phyloP scores from a whole-genome alignment of 2,329 filamentous ascomycete genomes.

The Chrysoporthe deuterocubensis region DNA sequence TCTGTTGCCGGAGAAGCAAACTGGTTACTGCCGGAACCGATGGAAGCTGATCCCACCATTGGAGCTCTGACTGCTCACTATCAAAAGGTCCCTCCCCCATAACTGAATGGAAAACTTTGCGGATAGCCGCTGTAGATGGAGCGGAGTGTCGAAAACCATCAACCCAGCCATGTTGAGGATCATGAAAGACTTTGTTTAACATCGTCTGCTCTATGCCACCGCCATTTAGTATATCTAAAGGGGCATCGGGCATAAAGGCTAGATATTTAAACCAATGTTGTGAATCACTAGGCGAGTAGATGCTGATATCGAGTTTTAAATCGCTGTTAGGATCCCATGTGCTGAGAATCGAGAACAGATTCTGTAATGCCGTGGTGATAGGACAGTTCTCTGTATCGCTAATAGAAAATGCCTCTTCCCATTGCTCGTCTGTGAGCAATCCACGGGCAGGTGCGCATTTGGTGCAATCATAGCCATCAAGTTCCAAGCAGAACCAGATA shows the following conservation, averaged over 20 bases:
- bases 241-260: constrained; percentile 35
- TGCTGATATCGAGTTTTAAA: constrained; percentile 38
- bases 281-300: constrained; percentile 38
- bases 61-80: constrained; percentile 29
- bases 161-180: constrained; percentile 34
- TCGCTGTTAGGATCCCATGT: constrained; percentile 35
- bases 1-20: constrained; percentile 40
- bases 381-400: constrained; percentile 27
- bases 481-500: constrained; percentile 39
- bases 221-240: constrained; percentile 10
- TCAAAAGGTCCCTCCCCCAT: constrained; percentile 33
- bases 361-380: constrained; percentile 31
- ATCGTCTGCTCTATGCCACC: constrained; percentile 24
- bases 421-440: constrained; percentile 2
- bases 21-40: constrained; percentile 36
- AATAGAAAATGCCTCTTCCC: constrained; percentile 19
- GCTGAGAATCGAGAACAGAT: constrained; percentile 36
- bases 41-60: constrained; percentile 35
- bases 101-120: constrained; percentile 32
- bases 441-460: constrained; percentile 26
- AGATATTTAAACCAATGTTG: constrained; percentile 39
- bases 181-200: constrained; percentile 21
- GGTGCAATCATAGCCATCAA: constrained; percentile 37
- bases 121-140: constrained; percentile 28
- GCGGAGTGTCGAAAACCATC: constrained; percentile 28